Evolutionary conservation across 192 early-diverging fungal species (phyloP).

Genomic region (Coemansia sp.): DNA sequence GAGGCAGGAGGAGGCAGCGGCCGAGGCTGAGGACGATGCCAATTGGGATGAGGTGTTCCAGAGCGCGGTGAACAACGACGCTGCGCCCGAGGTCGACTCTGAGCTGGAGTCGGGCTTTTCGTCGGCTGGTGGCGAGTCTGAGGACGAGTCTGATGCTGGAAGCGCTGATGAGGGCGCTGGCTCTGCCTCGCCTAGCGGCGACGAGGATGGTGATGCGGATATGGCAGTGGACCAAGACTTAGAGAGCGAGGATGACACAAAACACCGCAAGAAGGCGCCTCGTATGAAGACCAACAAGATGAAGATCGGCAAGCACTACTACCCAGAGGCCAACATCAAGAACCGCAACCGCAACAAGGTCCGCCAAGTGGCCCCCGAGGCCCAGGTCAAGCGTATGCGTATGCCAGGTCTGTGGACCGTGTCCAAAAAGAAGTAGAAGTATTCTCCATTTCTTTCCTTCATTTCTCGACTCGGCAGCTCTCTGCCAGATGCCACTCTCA

Average conservation of each 20-base stretch:
- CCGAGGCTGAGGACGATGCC: conserved; percentile 52
- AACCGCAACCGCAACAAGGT: conserved; percentile 85
- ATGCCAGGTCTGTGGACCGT: conserved; percentile 54
- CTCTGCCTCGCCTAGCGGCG: not conserved
- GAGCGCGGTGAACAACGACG: conserved; percentile 70
- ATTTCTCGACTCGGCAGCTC: not conserved
- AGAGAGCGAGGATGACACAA: conserved; percentile 38
- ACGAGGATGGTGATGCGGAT: conserved; percentile 22
- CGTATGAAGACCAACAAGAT: conserved; percentile 92
- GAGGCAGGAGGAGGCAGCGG: conserved; percentile 46
- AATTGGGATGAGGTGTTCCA: conserved; percentile 91
- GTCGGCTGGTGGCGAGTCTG: conserved; percentile 28
- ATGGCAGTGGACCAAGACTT: conserved; percentile 28
- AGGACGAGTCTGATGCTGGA: conserved; percentile 27
- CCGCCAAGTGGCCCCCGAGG: conserved; percentile 67
- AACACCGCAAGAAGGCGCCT: conserved; percentile 67
- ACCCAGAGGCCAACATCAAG: conserved; percentile 93
- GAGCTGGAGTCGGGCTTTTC: conserved; percentile 54
- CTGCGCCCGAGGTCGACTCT: conserved; percentile 34
- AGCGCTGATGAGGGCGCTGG: conserved; percentile 21
- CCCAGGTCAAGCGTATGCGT: conserved; percentile 52
- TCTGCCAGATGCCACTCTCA: not conserved
- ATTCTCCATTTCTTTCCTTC: not conserved
- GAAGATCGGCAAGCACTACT: conserved; percentile 89
- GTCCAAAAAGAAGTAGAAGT: conserved; percentile 27